Conservation (phyloP, 1,284 basidiomycete genomes). For the Rhizoctonia solani region DNA sequence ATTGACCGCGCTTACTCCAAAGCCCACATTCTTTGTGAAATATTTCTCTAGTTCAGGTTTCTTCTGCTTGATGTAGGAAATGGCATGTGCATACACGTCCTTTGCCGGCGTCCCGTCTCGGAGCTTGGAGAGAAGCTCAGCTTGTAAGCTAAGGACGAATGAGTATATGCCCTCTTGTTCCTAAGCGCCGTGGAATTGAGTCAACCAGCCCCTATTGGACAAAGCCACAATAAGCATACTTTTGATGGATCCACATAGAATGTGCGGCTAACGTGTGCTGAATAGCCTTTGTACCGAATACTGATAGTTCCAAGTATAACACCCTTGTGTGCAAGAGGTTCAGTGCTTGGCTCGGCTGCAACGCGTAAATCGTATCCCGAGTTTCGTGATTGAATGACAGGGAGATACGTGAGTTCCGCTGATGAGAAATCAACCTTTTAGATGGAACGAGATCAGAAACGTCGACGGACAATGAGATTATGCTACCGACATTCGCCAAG, state of each 20-base stretch:
- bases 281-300: slow-evolving; percentile 91
- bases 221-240: slow-evolving; percentile 51
- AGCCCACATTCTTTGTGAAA: slow-evolving; percentile 90
- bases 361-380: slow-evolving; percentile 88
- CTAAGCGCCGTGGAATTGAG: slow-evolving; percentile 48
- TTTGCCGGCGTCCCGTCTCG: slow-evolving; percentile 79
- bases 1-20: slow-evolving; percentile 61
- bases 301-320: slow-evolving; percentile 89
- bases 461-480: slow-evolving; percentile 4
- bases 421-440: slow-evolving; percentile 76
- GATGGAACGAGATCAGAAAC: not conserved
- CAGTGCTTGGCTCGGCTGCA: slow-evolving; percentile 81
- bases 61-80: slow-evolving; percentile 75
- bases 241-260: slow-evolving; percentile 94
- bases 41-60: slow-evolving; percentile 80
- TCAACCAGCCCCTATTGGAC: not conserved
- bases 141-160: slow-evolving; percentile 77
- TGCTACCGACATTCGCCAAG: slow-evolving; percentile 65
- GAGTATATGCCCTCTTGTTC: slow-evolving; percentile 88
- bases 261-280: slow-evolving; percentile 88
- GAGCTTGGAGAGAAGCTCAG: slow-evolving; percentile 74
- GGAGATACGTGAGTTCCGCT: slow-evolving; percentile 92
- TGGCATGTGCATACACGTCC: slow-evolving; percentile 79
- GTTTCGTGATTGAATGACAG: slow-evolving; percentile 93
- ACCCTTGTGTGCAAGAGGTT: slow-evolving; percentile 86